A percentile compares a stretch with the other conserved stretches of the same genome.
Conservation (phyloP, 352 stramenopile genomes). For the Albugo candida region DNA sequence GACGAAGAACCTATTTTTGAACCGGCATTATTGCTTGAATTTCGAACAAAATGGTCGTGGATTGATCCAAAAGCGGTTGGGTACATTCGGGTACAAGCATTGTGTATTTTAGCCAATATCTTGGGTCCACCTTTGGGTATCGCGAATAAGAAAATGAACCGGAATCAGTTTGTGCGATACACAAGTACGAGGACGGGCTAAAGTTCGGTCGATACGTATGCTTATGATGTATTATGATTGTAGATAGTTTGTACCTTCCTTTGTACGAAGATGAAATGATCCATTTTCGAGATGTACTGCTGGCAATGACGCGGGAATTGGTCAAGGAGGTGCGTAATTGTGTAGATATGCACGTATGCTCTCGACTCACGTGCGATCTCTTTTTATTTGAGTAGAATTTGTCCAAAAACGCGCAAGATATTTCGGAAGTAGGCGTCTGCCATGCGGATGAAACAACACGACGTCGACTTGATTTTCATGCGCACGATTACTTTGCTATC, state of each 20-base stretch:
- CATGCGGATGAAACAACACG: constrained; percentile 16
- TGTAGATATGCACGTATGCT: background rate
- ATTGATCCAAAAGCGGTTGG: constrained; percentile 77
- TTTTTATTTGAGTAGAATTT: constrained; percentile 11
- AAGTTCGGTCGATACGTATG: background rate
- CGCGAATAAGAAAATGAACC: constrained; percentile 19
- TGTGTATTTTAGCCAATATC: constrained; percentile 54
- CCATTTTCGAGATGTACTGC: constrained; percentile 76
- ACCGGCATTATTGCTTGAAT: constrained; percentile 72
- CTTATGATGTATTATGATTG: background rate
- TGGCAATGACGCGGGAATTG: constrained; percentile 59
- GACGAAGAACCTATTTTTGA: constrained; percentile 81
- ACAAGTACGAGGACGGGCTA: constrained; percentile 21
- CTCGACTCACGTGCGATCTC: constrained; percentile 2
- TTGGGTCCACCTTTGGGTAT: constrained; percentile 61
- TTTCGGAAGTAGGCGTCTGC: constrained; percentile 21
- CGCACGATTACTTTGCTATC: constrained; percentile 49
- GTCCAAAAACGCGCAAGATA: constrained; percentile 15
- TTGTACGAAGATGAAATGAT: constrained; percentile 70
- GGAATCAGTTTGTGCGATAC: constrained; percentile 28
- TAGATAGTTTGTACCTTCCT: constrained; percentile 43
- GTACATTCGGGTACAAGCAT: constrained; percentile 55
- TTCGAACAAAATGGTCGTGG: constrained; percentile 73
- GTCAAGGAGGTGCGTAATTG: constrained; percentile 38
- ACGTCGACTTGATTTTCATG: constrained; percentile 31